Percentiles rank a stretch among this genome's conserved stretches.
Evolutionary conservation across 2,329 filamentous ascomycete genomes (phyloP).

Genomic region (Ilyonectria mors-panacis): DNA sequence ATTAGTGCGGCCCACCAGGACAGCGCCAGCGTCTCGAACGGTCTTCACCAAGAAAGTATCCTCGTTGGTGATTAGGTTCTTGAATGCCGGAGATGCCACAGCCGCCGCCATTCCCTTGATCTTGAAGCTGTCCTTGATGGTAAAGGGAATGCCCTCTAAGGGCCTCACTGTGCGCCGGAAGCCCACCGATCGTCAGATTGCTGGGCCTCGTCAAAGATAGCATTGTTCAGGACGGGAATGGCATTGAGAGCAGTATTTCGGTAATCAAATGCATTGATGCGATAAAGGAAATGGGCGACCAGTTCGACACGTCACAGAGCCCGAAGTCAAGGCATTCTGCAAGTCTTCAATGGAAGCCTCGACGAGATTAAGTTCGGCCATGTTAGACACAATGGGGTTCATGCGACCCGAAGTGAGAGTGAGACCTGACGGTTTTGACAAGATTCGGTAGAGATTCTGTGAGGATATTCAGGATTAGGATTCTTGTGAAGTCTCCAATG

Average conservation of each 20-base stretch:
- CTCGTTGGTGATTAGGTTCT: conserved; percentile 62
- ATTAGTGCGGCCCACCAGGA: conserved; percentile 63
- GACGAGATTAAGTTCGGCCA: conserved; percentile 37
- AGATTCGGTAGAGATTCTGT: no score
- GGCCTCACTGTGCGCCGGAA: conserved; percentile 2
- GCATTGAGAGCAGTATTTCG: conserved; percentile 44
- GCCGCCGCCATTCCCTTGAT: conserved; percentile 67
- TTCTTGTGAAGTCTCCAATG: no score
- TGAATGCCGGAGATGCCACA: conserved; percentile 68
- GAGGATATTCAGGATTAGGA: no score
- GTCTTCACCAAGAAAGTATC: conserved; percentile 65
- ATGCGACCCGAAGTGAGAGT: no score
- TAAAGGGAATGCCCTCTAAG: conserved; percentile 70
- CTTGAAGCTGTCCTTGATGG: conserved; percentile 71
- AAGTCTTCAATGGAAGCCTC: conserved; percentile 47
- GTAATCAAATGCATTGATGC: conserved; percentile 45
- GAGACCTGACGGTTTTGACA: no score
- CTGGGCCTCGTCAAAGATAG: conserved; percentile 46
- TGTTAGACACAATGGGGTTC: neutral
- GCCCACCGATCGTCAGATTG: conserved; percentile 46
- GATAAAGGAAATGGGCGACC: conserved; percentile 41
- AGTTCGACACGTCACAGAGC: conserved; percentile 49
- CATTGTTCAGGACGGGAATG: conserved; percentile 46
- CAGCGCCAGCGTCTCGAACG: conserved; percentile 55
- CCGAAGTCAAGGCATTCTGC: conserved; percentile 39